A percentile compares a stretch with the other conserved stretches of the same genome.
phyloP scores from a whole-genome alignment of 2,329 filamentous ascomycete species.

The Aspergillus novoparasiticus region DNA sequence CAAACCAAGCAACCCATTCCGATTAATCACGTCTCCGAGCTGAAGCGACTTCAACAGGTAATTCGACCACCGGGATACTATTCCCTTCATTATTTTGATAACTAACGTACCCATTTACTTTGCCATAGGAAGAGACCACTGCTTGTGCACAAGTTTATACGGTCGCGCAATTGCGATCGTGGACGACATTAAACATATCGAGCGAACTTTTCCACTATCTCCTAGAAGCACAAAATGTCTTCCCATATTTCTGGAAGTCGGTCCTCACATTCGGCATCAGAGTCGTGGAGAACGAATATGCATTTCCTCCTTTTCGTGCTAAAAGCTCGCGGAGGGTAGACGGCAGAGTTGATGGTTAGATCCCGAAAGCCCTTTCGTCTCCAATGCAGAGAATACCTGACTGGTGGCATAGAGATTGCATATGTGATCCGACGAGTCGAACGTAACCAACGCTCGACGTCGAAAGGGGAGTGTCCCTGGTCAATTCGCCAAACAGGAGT shows the following conservation, averaged over 20 bases:
- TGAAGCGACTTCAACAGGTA: neutral
- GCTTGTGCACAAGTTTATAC: conserved; percentile 13
- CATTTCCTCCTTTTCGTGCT: conserved; percentile 11
- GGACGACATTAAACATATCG: conserved; percentile 19
- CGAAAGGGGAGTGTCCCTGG: conserved; percentile 12
- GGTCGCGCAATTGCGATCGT: conserved; percentile 13
- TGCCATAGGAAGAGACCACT: neutral
- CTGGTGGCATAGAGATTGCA: conserved; percentile 9
- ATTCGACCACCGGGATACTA: neutral
- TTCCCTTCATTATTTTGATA: neutral
- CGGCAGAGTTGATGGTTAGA: conserved; percentile 4
- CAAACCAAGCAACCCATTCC: neutral
- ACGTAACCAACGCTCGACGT: conserved; percentile 5
- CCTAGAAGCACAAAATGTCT: conserved; percentile 8
- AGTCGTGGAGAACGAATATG: conserved; percentile 17
- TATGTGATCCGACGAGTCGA: conserved; percentile 20
- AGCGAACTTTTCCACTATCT: conserved; percentile 12
- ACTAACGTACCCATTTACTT: neutral
- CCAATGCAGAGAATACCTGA: neutral
- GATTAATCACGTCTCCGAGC: conserved; percentile 2
- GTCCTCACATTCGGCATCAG: conserved; percentile 14
- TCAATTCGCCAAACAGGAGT: conserved; percentile 20
- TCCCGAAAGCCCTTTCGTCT: neutral
- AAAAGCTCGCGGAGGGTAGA: neutral
- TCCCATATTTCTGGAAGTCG: conserved; percentile 14